These are phyloP conservation scores for Rhizophagus prolifer DNA, from an alignment of 192 early-diverging fungal species.

Conservation along the genomic window DNA sequence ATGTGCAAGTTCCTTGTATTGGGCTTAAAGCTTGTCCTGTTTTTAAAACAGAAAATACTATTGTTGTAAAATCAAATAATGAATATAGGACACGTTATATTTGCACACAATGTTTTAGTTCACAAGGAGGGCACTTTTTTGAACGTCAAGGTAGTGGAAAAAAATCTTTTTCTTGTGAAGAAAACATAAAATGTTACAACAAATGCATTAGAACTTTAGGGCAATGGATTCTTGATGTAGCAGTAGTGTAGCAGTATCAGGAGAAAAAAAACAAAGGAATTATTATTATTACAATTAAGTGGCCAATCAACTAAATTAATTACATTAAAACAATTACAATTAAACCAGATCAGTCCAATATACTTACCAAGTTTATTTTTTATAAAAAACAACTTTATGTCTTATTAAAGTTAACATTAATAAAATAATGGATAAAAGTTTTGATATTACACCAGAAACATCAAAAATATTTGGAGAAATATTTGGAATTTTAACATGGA, in stretches of 20 bases:
- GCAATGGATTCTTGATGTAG: not conserved
- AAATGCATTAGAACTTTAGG: slow-evolving; percentile 6
- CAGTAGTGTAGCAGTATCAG: not conserved
- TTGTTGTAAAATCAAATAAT: not conserved
- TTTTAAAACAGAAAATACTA: not conserved
- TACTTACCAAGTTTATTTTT: not conserved
- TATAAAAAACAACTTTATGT: not conserved
- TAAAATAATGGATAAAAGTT: not conserved
- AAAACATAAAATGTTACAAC: slow-evolving; percentile 11
- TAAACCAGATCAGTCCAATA: too few species aligned
- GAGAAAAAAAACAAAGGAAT: not conserved
- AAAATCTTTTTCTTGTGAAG: not conserved
- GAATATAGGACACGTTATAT: not conserved
- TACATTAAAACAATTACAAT: not conserved
- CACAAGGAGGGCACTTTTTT: slow-evolving; percentile 5
- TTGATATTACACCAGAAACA: not conserved
- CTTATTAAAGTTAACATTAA: not conserved
- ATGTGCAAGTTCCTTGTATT: not conserved
- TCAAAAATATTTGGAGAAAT: slow-evolving; percentile 9
- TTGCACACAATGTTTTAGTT: slow-evolving; percentile 5
- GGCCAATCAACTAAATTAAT: not conserved
- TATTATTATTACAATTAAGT: slow-evolving; percentile 8
- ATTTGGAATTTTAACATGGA: not conserved
- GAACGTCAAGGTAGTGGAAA: not conserved
- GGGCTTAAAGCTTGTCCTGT: not conserved